Evolutionary conservation across 2,329 filamentous ascomycete genomes (phyloP).

Genomic region (Triangularia verruculosa): DNA sequence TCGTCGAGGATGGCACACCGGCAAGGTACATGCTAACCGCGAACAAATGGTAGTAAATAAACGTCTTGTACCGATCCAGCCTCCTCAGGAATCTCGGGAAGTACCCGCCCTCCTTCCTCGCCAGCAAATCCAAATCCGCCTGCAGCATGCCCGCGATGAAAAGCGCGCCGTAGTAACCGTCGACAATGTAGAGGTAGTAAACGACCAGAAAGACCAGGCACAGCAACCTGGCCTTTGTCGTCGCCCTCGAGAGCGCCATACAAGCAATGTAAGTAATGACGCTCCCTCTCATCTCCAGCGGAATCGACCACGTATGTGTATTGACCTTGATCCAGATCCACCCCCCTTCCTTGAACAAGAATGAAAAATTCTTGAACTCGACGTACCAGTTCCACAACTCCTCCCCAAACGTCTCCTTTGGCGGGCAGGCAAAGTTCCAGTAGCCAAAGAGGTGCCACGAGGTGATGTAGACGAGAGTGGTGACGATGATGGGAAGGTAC

Average conservation of each 20-base stretch:
- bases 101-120: conserved; percentile 38
- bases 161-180: conserved; percentile 60
- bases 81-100: conserved; percentile 48
- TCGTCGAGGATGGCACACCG: conserved; percentile 55
- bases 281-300: conserved; percentile 62
- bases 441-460: conserved; percentile 53
- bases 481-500: conserved; percentile 51
- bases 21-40: conserved; percentile 53
- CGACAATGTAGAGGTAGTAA: conserved; percentile 67
- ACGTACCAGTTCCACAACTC: conserved; percentile 50
- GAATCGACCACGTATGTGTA: conserved; percentile 62
- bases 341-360: conserved; percentile 55
- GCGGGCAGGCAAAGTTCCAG: conserved; percentile 39
- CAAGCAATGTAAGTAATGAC: conserved; percentile 58
- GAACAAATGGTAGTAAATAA: conserved; percentile 54
- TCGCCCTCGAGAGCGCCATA: conserved; percentile 55
- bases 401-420: conserved; percentile 41
- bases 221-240: conserved; percentile 52
- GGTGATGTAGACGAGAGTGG: conserved; percentile 52
- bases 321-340: conserved; percentile 58
- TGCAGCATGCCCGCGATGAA: conserved; percentile 62
- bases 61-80: conserved; percentile 47
- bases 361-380: conserved; percentile 68
- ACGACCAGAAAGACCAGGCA: conserved; percentile 51
- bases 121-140: conserved; percentile 58